A percentile compares a stretch with the other conserved stretches of the same genome.
Evolutionary conservation across 1,284 basidiomycete species (phyloP).

Genomic region (Cryptococcus sp.): DNA sequence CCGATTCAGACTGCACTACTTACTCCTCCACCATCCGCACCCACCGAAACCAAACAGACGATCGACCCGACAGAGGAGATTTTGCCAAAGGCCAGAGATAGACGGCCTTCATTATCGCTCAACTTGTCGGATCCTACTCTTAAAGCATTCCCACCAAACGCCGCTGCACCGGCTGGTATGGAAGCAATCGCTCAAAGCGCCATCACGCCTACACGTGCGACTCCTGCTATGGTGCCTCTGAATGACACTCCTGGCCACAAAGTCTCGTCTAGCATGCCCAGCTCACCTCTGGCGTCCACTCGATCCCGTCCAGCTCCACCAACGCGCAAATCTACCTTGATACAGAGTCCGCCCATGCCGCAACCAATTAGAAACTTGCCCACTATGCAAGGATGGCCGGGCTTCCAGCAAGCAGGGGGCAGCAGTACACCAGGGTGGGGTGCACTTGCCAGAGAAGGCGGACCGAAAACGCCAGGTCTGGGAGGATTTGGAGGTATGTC

Average conservation of each 20-base stretch:
- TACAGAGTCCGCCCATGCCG: slow-evolving; percentile 50
- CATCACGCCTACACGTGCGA: slow-evolving; percentile 1
- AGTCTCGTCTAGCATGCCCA: slow-evolving; percentile 1
- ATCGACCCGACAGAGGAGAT: neutral
- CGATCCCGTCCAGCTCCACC: slow-evolving; percentile 29
- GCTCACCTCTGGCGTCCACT: slow-evolving; percentile 6
- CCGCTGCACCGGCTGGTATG: too few relatives aligned
- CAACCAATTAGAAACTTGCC: slow-evolving; percentile 52
- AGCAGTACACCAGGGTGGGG: slow-evolving; percentile 41
- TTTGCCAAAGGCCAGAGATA: neutral
- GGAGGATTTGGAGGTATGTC: slow-evolving; percentile 13
- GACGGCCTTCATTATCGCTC: slow-evolving; percentile 12
- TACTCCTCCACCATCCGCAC: slow-evolving; percentile 13
- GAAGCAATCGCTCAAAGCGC: neutral
- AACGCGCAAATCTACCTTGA: slow-evolving; percentile 33
- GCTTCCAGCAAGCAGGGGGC: slow-evolving; percentile 3
- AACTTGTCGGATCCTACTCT: slow-evolving; percentile 7
- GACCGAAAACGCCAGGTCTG: slow-evolving; percentile 37
- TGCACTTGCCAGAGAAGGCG: slow-evolving; percentile 33
- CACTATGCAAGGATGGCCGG: slow-evolving; percentile 29
- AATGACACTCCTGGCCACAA: slow-evolving; percentile 1
- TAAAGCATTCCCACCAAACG: neutral
- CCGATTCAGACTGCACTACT: neutral
- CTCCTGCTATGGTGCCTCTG: neutral
- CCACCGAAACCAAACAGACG: neutral